Evolutionary conservation across 192 early-diverging fungal genomes (phyloP), one percentile per base, ranked within the genome.

Genomic region (Coemansia sp.): DNA sequence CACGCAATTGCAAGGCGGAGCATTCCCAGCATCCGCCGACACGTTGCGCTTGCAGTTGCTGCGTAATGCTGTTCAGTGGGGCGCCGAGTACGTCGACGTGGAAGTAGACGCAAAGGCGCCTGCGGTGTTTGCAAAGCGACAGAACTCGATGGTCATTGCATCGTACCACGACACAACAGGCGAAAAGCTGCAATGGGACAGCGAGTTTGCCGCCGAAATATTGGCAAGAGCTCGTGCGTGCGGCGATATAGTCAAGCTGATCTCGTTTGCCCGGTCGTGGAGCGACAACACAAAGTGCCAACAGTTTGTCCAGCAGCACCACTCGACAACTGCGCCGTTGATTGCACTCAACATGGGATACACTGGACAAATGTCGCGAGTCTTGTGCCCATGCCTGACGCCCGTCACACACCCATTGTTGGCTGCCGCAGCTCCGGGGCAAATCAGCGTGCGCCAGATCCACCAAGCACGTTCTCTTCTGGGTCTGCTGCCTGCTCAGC

Each of bases 321-420:
- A 78, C 24, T 60, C 81, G 9, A 65, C 74, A 1, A 67, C 52
- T 0, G 19, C 29, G 48, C 93, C 94, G 35, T 54, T 97, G 65
- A 97, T 99, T 65, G 92, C 94, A 0, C 79, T 99, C 32, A 95
- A 97, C 77, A 99, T 99, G 97, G 92, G 93, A 10, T 74, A 85
- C 18, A 52, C 77, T 6, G 97, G 97, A n/a, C 94, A 93, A 75
- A 72, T 95, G 35, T 94, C 94, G 1, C 89, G 95, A 37, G 89
- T 92, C 1, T 75, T 96, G 53, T 97, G 97, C 75, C 85, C 84
- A n/a, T 90, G 87, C 63, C 68, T 98, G 54, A 96, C 97, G 3
- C 97, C 97, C 5, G 93, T 97, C 20, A 99, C 96, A 2, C 97
- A 99, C 62, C 74, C 88, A 20, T 64, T 79, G 19, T 70, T 99